phyloP scores from a whole-genome alignment of 768 basidiomycete genomes.

The Boletus eberwhitei region DNA sequence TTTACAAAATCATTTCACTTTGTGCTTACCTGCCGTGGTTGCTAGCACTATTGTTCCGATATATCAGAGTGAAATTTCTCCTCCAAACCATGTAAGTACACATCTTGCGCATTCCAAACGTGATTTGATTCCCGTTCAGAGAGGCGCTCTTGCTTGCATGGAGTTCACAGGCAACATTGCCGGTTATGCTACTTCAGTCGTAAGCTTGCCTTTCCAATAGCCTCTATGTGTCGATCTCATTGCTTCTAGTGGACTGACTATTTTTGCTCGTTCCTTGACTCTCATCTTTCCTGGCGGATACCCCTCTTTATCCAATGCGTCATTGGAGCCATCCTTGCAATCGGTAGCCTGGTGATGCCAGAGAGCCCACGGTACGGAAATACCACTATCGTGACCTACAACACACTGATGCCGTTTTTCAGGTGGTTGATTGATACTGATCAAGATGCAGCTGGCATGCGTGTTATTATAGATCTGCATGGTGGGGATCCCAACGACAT shows the following conservation, averaged over 20 bases:
- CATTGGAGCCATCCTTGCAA: slow-evolving; percentile 76
- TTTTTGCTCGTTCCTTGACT: slow-evolving; percentile 84
- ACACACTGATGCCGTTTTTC: slow-evolving; percentile 6
- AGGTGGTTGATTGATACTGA: slow-evolving; percentile 92
- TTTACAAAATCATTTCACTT: neutral
- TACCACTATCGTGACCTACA: neutral
- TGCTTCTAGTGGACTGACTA: slow-evolving; percentile 83
- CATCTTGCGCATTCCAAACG: neutral
- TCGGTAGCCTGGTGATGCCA: slow-evolving; percentile 79
- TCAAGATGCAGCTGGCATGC: slow-evolving; percentile 78
- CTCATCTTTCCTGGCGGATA: slow-evolving; percentile 86
- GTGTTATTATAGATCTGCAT: slow-evolving; percentile 84
- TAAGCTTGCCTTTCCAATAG: slow-evolving; percentile 37
- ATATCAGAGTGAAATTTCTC: slow-evolving; percentile 94
- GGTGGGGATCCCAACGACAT: slow-evolving; percentile 72
- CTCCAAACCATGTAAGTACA: slow-evolving; percentile 73
- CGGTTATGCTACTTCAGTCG: slow-evolving; percentile 88
- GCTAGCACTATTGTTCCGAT: slow-evolving; percentile 89
- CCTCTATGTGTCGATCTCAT: neutral
- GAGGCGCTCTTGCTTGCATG: slow-evolving; percentile 90
- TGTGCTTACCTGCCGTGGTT: slow-evolving; percentile 3
- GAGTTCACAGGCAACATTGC: slow-evolving; percentile 93
- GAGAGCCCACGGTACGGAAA: slow-evolving; percentile 76
- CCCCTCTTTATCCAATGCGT: slow-evolving; percentile 87
- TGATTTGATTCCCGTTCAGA: slow-evolving; percentile 38